Percentiles rank a stretch among this genome's conserved stretches.
Conservation (phyloP, 2,329 filamentous ascomycete genomes). For the Phyllosticta capitalensis region DNA sequence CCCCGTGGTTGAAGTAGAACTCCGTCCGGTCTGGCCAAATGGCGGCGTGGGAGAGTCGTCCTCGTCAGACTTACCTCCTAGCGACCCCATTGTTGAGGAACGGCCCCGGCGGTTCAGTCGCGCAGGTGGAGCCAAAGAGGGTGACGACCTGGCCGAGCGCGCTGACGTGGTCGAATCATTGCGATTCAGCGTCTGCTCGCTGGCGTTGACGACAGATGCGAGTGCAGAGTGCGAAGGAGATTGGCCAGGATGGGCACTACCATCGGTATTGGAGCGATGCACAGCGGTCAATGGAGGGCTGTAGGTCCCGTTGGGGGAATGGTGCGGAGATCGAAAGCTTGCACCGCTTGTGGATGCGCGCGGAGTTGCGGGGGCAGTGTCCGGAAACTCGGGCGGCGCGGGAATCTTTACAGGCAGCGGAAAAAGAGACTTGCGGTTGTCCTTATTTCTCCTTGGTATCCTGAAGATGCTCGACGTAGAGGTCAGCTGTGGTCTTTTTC, state of each 20-base stretch:
- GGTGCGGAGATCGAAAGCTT: slow-evolving; percentile 24
- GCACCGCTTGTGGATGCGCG: slow-evolving; percentile 32
- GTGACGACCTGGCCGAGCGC: slow-evolving; percentile 53
- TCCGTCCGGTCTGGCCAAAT: slow-evolving; percentile 43
- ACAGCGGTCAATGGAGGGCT: slow-evolving; percentile 30
- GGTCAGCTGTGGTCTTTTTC: slow-evolving; percentile 37
- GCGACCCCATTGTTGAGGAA: slow-evolving; percentile 82
- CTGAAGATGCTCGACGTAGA: slow-evolving; percentile 66
- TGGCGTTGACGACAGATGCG: slow-evolving; percentile 28
- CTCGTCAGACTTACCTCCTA: slow-evolving; percentile 63
- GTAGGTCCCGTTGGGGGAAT: slow-evolving; percentile 29
- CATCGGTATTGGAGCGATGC: slow-evolving; percentile 18
- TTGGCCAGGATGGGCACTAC: slow-evolving; percentile 23
- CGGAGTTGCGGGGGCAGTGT: slow-evolving; percentile 35
- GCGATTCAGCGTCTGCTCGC: slow-evolving; percentile 40
- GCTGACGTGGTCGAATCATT: slow-evolving; percentile 55
- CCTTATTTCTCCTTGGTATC: slow-evolving; percentile 62
- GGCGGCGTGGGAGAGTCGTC: slow-evolving; percentile 52
- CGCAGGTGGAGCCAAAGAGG: slow-evolving; percentile 48
- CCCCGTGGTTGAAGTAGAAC: slow-evolving; percentile 74
- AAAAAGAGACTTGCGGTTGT: slow-evolving; percentile 68
- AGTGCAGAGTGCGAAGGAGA: slow-evolving; percentile 45
- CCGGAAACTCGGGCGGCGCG: slow-evolving; percentile 36
- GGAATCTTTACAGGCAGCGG: slow-evolving; percentile 71
- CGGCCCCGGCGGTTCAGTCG: slow-evolving; percentile 58